Base-by-base conservation (phyloP, 352 stramenopile species). In the Phytopythium vexans region DNA sequence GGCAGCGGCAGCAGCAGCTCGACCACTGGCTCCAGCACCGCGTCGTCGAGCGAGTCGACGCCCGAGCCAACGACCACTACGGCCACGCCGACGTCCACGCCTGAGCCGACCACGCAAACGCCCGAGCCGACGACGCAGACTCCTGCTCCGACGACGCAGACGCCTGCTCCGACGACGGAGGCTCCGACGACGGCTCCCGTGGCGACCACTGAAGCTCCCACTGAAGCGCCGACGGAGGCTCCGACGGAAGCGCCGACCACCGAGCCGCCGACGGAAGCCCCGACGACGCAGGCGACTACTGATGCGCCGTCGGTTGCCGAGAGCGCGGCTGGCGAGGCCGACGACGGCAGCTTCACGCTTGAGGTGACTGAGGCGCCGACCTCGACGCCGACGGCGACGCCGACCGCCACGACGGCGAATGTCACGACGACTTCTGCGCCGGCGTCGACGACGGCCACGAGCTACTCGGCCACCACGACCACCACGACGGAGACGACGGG, bases 1-100 rank as follows among this genome's bases (percentile, higher is more conserved):
- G 74, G 70, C 1, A 66, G 55, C 15, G 70, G 73, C 8, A 62
- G 71, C 12, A 70, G 58, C 50, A 73, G 57, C n/a, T 64, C 21
- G 31, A 61, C 32, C 40, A 57, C 11, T 12, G 15, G 14, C 5
- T 41, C 33, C 11, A 54, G n/a, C 12, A 54, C 16, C 33, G 14
- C 39, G 15, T 46, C 31, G 41, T 45, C 41, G 10, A 16, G 9
- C 4, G 41, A 49, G 16, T 36, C 54, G 9, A 45, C 54, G 35
- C 40, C 47, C 6, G 48, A n/a, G 37, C n/a, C 49, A 6, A 47
- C 38, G 40, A 40, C n/a, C 6, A 32, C 41, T 5, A 10, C 37
- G 8, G 37, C 4, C 10, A 10, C 37, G 2, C 12, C 15, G 11
- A 52, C 46, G 27, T n/a, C 40, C 8, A 40, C 44, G 16, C 10